Conservation (phyloP, 2,329 filamentous ascomycete genomes). For the Neonectria neomacrospora region DNA sequence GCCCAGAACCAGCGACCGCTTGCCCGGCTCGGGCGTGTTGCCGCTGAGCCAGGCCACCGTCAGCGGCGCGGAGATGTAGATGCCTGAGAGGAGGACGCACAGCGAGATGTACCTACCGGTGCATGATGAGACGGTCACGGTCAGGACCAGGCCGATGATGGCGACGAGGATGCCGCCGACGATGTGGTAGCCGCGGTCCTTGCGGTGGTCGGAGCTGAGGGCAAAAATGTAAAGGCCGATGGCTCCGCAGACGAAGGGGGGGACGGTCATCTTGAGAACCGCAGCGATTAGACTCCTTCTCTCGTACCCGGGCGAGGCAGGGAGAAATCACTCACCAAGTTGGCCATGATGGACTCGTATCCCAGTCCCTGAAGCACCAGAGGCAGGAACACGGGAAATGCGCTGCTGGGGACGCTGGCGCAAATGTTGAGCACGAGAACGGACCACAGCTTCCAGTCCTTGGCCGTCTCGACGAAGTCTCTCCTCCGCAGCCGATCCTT, state of each 20-base stretch:
- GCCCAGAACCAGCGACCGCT: slow-evolving; percentile 43
- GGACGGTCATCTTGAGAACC: slow-evolving; percentile 40
- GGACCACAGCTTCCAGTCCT: slow-evolving; percentile 45
- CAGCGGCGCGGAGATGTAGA: slow-evolving; percentile 43
- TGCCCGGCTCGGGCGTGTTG: slow-evolving; percentile 45
- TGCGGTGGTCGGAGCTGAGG: slow-evolving; percentile 40
- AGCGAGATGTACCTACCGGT: slow-evolving; percentile 40
- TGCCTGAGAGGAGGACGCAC: slow-evolving; percentile 42
- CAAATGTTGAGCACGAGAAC: slow-evolving; percentile 43
- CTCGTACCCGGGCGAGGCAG: background rate
- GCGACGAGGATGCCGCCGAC: slow-evolving; percentile 38
- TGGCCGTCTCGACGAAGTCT: slow-evolving; percentile 43
- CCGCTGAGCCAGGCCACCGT: slow-evolving; percentile 45
- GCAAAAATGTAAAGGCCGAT: slow-evolving; percentile 43
- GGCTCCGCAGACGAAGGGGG: slow-evolving; percentile 43
- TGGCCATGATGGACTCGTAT: slow-evolving; percentile 43
- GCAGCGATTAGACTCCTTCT: background rate
- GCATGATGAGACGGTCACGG: slow-evolving; percentile 37
- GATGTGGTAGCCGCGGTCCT: slow-evolving; percentile 44
- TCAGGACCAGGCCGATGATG: slow-evolving; percentile 40
- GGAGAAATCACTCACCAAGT: slow-evolving; percentile 31
- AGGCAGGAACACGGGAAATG: slow-evolving; percentile 44
- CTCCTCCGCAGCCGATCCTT: slow-evolving; percentile 38
- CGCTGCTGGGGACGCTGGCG: slow-evolving; percentile 43
- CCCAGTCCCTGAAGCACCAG: slow-evolving; percentile 43